phyloP scores from a whole-genome alignment of 352 stramenopile species.

The Pilasporangium apinafurcum region DNA sequence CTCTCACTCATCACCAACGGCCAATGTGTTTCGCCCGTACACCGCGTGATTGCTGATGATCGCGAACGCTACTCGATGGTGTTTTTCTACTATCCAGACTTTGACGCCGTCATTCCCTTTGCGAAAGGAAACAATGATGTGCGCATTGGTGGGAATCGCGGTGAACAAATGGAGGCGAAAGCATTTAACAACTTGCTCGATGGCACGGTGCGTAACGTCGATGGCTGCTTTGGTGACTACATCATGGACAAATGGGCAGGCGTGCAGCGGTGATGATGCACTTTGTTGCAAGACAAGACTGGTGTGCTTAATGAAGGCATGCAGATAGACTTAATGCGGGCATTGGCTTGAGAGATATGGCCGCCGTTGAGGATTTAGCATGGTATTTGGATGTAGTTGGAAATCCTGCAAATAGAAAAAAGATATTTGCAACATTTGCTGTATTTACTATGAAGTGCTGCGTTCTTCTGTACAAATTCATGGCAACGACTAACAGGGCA shows the following conservation, averaged over 20 bases:
- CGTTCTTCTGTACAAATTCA: too few species aligned
- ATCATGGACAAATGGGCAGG: slow-evolving; percentile 79
- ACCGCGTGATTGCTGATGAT: slow-evolving; percentile 66
- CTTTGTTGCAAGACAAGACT: neutral
- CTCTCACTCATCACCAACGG: slow-evolving; percentile 65
- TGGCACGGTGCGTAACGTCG: slow-evolving; percentile 41
- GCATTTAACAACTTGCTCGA: slow-evolving; percentile 79
- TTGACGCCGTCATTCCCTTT: slow-evolving; percentile 57
- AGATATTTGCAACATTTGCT: slow-evolving; percentile 3
- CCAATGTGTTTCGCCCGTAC: slow-evolving; percentile 60
- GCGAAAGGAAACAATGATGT: slow-evolving; percentile 12
- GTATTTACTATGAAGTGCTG: slow-evolving; percentile 2
- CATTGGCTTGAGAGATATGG: too few species aligned
- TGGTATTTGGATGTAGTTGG: too few species aligned
- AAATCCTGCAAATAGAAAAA: neutral
- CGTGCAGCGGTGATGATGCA: slow-evolving; percentile 40
- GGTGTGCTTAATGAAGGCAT: neutral
- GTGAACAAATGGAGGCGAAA: slow-evolving; percentile 12
- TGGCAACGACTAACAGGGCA: too few species aligned
- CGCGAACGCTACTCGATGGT: slow-evolving; percentile 77
- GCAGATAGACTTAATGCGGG: too few species aligned
- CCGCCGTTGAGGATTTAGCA: too few species aligned
- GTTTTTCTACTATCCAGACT: slow-evolving; percentile 85
- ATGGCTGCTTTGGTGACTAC: slow-evolving; percentile 73
- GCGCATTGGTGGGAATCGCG: slow-evolving; percentile 39